Percentiles rank a stretch among this genome's conserved stretches.
Evolutionary conservation across 2,329 filamentous ascomycete genomes (phyloP).

Genomic region (Cladosporium sp.): DNA sequence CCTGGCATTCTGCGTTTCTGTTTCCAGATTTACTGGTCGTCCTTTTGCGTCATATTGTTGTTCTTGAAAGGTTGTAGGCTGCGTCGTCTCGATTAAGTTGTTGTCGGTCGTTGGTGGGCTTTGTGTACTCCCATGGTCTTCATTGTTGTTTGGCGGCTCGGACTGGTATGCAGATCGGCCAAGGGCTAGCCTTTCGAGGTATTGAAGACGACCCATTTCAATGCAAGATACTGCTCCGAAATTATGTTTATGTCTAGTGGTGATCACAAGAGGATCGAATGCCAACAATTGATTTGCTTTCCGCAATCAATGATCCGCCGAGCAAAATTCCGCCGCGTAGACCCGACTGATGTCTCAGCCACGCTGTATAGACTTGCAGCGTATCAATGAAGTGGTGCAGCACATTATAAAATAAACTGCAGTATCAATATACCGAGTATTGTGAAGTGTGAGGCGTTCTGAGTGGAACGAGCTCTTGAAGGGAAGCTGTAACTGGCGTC

Average conservation of each 20-base stretch:
- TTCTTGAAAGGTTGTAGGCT: conserved; percentile 20
- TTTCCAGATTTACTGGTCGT: conserved; percentile 44
- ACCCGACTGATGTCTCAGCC: neutral
- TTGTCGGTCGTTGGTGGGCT: too few species aligned
- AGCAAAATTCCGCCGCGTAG: neutral
- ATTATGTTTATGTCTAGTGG: neutral
- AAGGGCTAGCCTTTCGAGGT: conserved; percentile 35
- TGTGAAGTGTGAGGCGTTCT: neutral
- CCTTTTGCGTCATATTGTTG: conserved; percentile 49
- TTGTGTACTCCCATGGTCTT: neutral
- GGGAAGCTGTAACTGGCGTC: neutral
- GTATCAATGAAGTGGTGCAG: neutral
- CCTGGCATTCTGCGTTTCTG: conserved; percentile 41
- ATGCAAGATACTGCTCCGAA: neutral
- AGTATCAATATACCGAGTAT: neutral
- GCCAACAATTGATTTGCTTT: neutral
- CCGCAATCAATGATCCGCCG: neutral
- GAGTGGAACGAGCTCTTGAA: neutral
- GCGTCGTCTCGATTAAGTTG: neutral
- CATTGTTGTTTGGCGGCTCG: conserved; percentile 21
- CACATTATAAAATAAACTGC: neutral
- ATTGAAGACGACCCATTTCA: conserved; percentile 35
- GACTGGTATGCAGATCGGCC: conserved; percentile 47
- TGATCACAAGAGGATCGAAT: neutral
- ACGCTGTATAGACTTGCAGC: neutral